These are phyloP conservation scores for Boletellus ananiceps DNA, from an alignment of 768 basidiomycete species.

Conservation along the genomic window DNA sequence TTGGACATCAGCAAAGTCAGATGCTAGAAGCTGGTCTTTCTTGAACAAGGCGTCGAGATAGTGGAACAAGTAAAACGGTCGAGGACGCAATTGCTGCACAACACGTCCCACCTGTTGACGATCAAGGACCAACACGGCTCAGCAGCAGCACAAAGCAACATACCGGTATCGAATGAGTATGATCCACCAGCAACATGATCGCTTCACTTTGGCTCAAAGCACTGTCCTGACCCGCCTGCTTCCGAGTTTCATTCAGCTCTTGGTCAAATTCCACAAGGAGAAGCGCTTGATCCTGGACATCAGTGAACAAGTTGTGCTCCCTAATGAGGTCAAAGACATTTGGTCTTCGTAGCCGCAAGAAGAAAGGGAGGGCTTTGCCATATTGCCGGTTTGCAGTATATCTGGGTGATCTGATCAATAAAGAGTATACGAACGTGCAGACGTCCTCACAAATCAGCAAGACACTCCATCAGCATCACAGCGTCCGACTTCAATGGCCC, in stretches of 20 bases:
- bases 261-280: slow-evolving; percentile 93
- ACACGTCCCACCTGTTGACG: slow-evolving; percentile 70
- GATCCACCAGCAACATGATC: slow-evolving; percentile 83
- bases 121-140: neutral
- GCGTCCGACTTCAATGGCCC: slow-evolving; percentile 43
- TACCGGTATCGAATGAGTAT: slow-evolving; percentile 94
- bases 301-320: slow-evolving; percentile 90
- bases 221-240: slow-evolving; percentile 37
- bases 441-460: slow-evolving; percentile 75
- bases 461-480: slow-evolving; percentile 82
- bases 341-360: slow-evolving; percentile 77
- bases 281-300: slow-evolving; percentile 90
- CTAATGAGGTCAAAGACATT: slow-evolving; percentile 94
- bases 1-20: slow-evolving; percentile 82
- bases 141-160: slow-evolving; percentile 21
- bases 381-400: slow-evolving; percentile 87
- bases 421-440: neutral
- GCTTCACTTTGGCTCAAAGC: slow-evolving; percentile 61
- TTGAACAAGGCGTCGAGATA: slow-evolving; percentile 89
- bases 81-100: slow-evolving; percentile 74
- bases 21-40: slow-evolving; percentile 76
- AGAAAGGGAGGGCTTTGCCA: slow-evolving; percentile 89
- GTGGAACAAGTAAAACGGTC: slow-evolving; percentile 81
- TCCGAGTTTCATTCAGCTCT: slow-evolving; percentile 65
- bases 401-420: slow-evolving; percentile 36